These are phyloP conservation scores for Nicotiana knightiana DNA, from an alignment of 257 asterid species.

Conservation along the genomic window DNA sequence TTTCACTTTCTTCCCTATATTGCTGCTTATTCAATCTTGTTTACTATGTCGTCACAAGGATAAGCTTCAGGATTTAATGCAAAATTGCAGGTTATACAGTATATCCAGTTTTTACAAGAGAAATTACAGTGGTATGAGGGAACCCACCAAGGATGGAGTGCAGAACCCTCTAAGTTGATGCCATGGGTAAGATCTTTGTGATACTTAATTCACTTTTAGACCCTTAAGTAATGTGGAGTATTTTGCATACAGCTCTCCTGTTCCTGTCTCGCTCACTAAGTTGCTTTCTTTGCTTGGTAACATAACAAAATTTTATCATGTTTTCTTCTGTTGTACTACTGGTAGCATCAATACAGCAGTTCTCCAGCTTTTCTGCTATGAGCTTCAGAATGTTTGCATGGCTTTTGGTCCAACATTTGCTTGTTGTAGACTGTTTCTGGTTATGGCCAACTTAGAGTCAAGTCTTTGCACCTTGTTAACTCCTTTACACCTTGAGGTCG, in stretches of 20 bases:
- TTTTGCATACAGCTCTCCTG: not conserved
- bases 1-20: conserved; percentile 14
- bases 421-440: not conserved
- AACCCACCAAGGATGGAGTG: conserved; percentile 65
- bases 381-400: not conserved
- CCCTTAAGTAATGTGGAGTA: conserved; percentile 4
- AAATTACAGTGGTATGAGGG: conserved; percentile 60
- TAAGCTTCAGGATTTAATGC: conserved; percentile 1
- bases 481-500: not conserved
- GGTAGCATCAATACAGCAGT: not conserved
- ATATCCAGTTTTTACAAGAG: conserved; percentile 71
- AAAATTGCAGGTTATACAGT: conserved; percentile 74
- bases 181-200: conserved; percentile 49
- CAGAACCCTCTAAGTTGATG: conserved; percentile 54
- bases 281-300: not conserved
- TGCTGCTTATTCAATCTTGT: not conserved
- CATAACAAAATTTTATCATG: not conserved
- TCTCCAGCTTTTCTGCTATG: not conserved
- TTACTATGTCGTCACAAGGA: not conserved
- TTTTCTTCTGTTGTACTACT: not conserved
- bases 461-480: not conserved
- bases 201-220: conserved; percentile 1
- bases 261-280: not conserved
- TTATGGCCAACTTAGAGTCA: not conserved
- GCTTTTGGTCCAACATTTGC: conserved; percentile 1